These are phyloP conservation scores for Penicillium roqueforti DNA, from an alignment of 495 filamentous ascomycete species.

Conservation along the genomic window DNA sequence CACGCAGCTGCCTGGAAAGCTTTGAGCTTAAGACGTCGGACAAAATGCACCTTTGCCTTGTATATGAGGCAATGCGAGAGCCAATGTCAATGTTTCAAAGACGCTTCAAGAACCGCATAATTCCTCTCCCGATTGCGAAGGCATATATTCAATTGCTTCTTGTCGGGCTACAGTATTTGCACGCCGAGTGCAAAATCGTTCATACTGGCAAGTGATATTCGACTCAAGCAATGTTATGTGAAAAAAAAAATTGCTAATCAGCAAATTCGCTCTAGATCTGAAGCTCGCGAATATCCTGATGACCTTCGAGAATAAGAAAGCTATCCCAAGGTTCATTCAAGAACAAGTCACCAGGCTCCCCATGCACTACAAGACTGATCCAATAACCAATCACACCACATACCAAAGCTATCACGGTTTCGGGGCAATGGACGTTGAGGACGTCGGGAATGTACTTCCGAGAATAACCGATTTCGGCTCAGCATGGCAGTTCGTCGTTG, in stretches of 20 bases:
- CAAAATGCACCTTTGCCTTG: background rate
- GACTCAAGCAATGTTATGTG: no score
- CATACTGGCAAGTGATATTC: conserved; percentile 22
- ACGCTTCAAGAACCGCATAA: conserved; percentile 19
- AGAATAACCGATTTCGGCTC: conserved; percentile 76
- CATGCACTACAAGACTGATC: conserved; percentile 33
- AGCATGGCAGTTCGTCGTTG: conserved; percentile 30
- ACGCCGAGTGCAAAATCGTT: conserved; percentile 35
- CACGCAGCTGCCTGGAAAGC: conserved; percentile 17
- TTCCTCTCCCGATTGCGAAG: conserved; percentile 29
- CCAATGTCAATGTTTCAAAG: conserved; percentile 27
- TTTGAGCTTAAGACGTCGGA: no score
- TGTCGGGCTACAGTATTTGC: conserved; percentile 37
- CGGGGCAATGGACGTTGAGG: conserved; percentile 15
- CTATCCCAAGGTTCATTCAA: conserved; percentile 31
- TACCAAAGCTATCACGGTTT: conserved; percentile 34
- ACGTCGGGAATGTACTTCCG: conserved; percentile 9
- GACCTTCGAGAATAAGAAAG: conserved; percentile 36
- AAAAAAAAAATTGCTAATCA: no score
- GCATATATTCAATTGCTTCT: conserved; percentile 32
- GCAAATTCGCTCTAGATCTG: conserved; percentile 26
- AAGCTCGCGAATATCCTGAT: conserved; percentile 44
- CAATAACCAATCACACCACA: conserved; percentile 13
- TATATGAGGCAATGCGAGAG: conserved; percentile 34
- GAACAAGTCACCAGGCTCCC: conserved; percentile 26